Evolutionary conservation across 352 stramenopile species (phyloP), one percentile per base, ranked within the genome.

Genomic region (Aphanomyces euteiches): DNA sequence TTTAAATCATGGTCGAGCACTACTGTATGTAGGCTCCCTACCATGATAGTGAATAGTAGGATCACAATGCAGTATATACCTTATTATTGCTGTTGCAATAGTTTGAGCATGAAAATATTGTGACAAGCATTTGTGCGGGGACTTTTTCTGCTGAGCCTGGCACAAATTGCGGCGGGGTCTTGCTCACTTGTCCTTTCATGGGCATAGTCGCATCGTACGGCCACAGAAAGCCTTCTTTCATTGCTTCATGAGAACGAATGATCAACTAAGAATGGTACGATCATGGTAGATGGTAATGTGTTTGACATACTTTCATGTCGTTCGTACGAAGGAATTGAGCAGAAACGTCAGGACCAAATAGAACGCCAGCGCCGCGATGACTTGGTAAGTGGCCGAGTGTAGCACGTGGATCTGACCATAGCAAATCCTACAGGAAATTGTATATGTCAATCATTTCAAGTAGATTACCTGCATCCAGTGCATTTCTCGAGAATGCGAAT

Each of bases 101-200:
- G 41, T 72, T 68, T 8, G 67, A 77, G n/a, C 57, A 70, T 13
- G 67, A 74, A 28, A 74, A 77, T 17, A 77, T 34, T 39, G 72
- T 77, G 6, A 77, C 6, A 17, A 77, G 67, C 37, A 56, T 60
- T 15, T 21, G 37, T 38, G 19, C 36, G 13, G 61, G 40, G 5
- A 34, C 57, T n/a, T 7, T 21, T 5, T 15, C 47, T 12, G n/a
- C 12, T 36, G 53, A 28, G 2, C 6, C 19, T 8, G 39, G 63
- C 12, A 43, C 10, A 6, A 15, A 5, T 7, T 17, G 15, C 5
- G 61, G 63, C 36, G 41, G 38, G 43, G 50, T 59, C 12, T 3
- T 36, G 15, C 8, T 13, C 28, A 69, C 38, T n/a, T 5, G 7
- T 7, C 63, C 63, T 17, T 43, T 34, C 6, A 3, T 61, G 4